Conservation (phyloP, 1,139 yeast genomes). For the Yamadazyma oceani region DNA sequence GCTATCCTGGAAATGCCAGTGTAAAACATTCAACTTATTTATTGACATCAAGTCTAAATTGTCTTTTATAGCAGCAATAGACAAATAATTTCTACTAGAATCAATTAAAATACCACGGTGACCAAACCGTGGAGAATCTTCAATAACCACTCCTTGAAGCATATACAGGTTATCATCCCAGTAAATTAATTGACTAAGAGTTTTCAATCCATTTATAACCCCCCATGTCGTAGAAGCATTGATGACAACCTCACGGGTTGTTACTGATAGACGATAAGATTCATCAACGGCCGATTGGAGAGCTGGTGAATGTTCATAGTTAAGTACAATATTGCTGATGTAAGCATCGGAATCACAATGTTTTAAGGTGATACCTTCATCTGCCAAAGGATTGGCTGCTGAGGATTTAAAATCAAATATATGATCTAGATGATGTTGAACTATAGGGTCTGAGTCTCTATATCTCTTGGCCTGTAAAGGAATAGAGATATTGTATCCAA, state of each 20-base stretch:
- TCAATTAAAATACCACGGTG: conserved; percentile 50
- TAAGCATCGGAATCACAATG: not conserved
- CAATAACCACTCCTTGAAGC: conserved; percentile 36
- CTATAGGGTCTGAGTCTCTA: not conserved
- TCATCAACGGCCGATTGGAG: conserved; percentile 36
- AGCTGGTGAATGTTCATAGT: not conserved
- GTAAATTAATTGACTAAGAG: conserved; percentile 44
- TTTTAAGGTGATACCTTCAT: not conserved
- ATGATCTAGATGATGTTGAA: not conserved
- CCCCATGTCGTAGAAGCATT: conserved; percentile 45
- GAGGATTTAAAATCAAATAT: not conserved
- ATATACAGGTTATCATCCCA: conserved; percentile 21
- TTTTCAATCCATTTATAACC: conserved; percentile 43
- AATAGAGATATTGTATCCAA: not conserved
- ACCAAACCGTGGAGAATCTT: conserved; percentile 40
- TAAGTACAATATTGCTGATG: not conserved
- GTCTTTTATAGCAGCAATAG: conserved; percentile 28
- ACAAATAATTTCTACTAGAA: conserved; percentile 42
- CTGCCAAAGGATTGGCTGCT: not conserved
- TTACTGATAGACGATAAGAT: conserved; percentile 30
- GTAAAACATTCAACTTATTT: conserved; percentile 43
- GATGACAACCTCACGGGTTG: conserved; percentile 21
- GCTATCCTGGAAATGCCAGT: conserved; percentile 48
- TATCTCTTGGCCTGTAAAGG: not conserved
- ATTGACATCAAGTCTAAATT: conserved; percentile 46